A percentile compares a stretch with the other conserved stretches of the same genome.
These are phyloP conservation scores for Exophiala sideris DNA, from an alignment of 2,329 filamentous ascomycete species.

Conservation along the genomic window DNA sequence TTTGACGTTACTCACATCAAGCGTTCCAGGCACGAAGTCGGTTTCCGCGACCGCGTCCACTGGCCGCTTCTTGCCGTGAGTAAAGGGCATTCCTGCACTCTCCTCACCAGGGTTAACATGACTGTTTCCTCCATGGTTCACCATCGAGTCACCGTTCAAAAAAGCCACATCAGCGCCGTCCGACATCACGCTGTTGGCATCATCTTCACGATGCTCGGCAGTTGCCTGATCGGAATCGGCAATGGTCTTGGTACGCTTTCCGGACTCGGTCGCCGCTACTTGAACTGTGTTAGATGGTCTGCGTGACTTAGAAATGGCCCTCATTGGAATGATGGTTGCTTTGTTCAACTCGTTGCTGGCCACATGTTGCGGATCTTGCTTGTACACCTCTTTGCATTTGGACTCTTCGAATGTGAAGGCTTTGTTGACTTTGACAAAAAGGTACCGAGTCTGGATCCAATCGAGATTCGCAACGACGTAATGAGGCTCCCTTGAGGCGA, in stretches of 20 bases:
- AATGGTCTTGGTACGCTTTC: slow-evolving; percentile 21
- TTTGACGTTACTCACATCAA: slow-evolving; percentile 61
- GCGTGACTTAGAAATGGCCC: slow-evolving; percentile 47
- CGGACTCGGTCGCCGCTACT: slow-evolving; percentile 13
- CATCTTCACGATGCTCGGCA: slow-evolving; percentile 19
- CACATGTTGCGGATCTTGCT: slow-evolving; percentile 33
- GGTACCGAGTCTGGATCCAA: slow-evolving; percentile 87
- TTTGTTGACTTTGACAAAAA: slow-evolving; percentile 57
- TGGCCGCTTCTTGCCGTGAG: slow-evolving; percentile 4
- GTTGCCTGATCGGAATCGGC: slow-evolving; percentile 15
- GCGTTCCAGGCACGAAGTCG: slow-evolving; percentile 64
- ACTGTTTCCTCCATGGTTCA: not conserved
- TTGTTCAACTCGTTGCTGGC: slow-evolving; percentile 40
- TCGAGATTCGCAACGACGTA: slow-evolving; percentile 72
- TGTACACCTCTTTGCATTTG: slow-evolving; percentile 3
- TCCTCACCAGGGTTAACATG: not conserved
- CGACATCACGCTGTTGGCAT: slow-evolving; percentile 38
- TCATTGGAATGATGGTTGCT: slow-evolving; percentile 51
- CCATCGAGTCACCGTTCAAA: slow-evolving; percentile 29
- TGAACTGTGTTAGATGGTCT: slow-evolving; percentile 28
- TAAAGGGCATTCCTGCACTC: not conserved
- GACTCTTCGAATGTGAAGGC: slow-evolving; percentile 15
- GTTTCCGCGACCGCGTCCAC: slow-evolving; percentile 34
- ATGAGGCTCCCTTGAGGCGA: slow-evolving; percentile 54
- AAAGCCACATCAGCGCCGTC: slow-evolving; percentile 45